Evolutionary conservation across 2,329 filamentous ascomycete species (phyloP).

Genomic region (Gremmenia infestans): DNA sequence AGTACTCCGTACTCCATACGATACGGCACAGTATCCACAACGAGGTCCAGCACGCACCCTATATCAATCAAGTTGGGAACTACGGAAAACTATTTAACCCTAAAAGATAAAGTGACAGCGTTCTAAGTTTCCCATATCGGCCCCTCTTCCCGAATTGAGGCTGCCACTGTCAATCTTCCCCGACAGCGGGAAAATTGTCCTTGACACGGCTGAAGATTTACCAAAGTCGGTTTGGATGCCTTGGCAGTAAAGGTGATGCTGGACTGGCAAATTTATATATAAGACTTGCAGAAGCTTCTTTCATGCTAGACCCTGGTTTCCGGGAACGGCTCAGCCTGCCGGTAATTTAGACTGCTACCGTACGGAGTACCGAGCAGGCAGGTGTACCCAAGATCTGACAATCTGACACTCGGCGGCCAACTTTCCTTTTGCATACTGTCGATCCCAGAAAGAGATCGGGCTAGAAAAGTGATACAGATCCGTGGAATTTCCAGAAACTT

Average conservation of each 20-base stretch:
- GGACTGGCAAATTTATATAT: too few relatives aligned
- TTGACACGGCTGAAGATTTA: neutral
- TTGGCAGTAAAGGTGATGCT: neutral
- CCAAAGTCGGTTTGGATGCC: neutral
- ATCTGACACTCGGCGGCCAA: neutral
- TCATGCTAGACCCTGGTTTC: neutral
- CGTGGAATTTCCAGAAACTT: slow-evolving; percentile 1
- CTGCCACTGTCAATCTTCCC: neutral
- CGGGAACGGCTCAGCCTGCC: too few relatives aligned
- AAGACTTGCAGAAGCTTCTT: too few relatives aligned
- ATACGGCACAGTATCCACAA: too few relatives aligned
- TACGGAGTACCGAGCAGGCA: neutral
- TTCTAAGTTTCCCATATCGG: neutral
- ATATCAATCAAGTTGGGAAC: too few relatives aligned
- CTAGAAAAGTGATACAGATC: neutral
- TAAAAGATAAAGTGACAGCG: neutral
- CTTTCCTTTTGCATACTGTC: neutral
- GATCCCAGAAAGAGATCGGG: neutral
- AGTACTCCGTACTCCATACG: too few relatives aligned
- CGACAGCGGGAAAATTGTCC: neutral
- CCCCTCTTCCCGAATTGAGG: neutral
- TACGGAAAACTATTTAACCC: too few relatives aligned
- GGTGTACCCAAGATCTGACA: neutral
- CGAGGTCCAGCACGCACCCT: too few relatives aligned
- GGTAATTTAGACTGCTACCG: too few relatives aligned